These are phyloP conservation scores for Hansenula sp. DNA, from an alignment of 1,139 yeast genomes.

Conservation along the genomic window DNA sequence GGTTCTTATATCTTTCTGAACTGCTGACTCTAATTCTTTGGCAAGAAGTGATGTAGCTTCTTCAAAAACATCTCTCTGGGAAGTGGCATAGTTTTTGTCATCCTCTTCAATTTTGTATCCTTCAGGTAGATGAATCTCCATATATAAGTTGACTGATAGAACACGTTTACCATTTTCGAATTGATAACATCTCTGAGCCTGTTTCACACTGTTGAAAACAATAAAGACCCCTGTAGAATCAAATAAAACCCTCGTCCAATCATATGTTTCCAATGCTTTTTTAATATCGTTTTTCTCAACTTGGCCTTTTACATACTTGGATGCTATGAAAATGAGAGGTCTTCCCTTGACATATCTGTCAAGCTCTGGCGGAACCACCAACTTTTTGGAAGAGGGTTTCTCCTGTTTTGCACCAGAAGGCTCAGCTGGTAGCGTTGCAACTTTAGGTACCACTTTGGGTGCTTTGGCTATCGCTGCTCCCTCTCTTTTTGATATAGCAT, in stretches of 20 bases:
- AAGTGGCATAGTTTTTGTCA: conserved; percentile 3
- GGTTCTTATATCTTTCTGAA: conserved; percentile 71
- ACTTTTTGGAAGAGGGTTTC: conserved; percentile 1
- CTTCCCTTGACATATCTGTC: conserved; percentile 45
- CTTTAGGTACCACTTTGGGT: neutral
- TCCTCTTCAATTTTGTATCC: conserved; percentile 12
- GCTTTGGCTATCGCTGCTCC: neutral
- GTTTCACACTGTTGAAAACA: conserved; percentile 58
- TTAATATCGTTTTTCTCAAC: conserved; percentile 53
- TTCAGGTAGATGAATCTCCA: conserved; percentile 52
- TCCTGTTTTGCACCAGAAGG: neutral
- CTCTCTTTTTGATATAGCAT: conserved; percentile 9
- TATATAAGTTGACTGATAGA: conserved; percentile 44
- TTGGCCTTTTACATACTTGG: conserved; percentile 47
- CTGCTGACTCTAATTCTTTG: conserved; percentile 58
- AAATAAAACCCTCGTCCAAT: conserved; percentile 60
- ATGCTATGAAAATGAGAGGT: conserved; percentile 54
- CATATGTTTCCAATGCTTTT: conserved; percentile 44
- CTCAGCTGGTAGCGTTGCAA: neutral
- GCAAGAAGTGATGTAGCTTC: conserved; percentile 59
- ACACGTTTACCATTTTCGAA: conserved; percentile 61
- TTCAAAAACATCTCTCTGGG: conserved; percentile 30
- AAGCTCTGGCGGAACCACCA: conserved; percentile 36
- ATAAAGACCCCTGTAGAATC: conserved; percentile 67
- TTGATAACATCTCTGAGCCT: conserved; percentile 63